Conservation (phyloP, 495 filamentous ascomycete species). For the Podospora didyma region DNA sequence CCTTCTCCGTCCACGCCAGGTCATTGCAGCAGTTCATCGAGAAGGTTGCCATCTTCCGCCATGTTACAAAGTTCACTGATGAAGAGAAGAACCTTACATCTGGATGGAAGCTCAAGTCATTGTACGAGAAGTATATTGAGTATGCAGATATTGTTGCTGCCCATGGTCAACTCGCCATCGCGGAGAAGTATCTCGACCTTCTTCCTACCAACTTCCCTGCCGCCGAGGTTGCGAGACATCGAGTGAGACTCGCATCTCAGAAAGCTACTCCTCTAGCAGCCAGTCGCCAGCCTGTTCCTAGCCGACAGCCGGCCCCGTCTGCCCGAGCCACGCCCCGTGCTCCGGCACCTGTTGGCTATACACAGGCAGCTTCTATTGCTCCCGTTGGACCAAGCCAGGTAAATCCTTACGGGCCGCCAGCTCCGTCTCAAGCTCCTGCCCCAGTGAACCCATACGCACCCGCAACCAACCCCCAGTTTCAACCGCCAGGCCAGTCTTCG, state of each 20-base stretch:
- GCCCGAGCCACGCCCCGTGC: slow-evolving; percentile 26
- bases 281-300: slow-evolving; percentile 24
- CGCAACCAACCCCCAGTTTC: not conserved
- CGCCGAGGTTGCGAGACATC: slow-evolving; percentile 80
- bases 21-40: slow-evolving; percentile 91
- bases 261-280: slow-evolving; percentile 48
- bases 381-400: slow-evolving; percentile 26
- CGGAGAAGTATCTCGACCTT: slow-evolving; percentile 87
- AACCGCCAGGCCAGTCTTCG: slow-evolving; percentile 25
- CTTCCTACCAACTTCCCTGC: slow-evolving; percentile 82
- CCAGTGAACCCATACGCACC: slow-evolving; percentile 29
- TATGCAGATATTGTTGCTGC: slow-evolving; percentile 93
- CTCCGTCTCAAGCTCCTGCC: slow-evolving; percentile 30
- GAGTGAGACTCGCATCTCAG: slow-evolving; percentile 79
- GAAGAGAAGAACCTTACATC: slow-evolving; percentile 61
- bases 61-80: slow-evolving; percentile 89
- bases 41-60: slow-evolving; percentile 95
- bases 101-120: slow-evolving; percentile 81
- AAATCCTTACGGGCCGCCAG: slow-evolving; percentile 34
- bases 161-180: slow-evolving; percentile 80
- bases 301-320: slow-evolving; percentile 18
- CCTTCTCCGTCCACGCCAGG: slow-evolving; percentile 87
- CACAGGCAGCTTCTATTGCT: slow-evolving; percentile 27
- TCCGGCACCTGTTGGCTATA: slow-evolving; percentile 34
- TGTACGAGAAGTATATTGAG: slow-evolving; percentile 95